A percentile compares a stretch with the other conserved stretches of the same genome.
Evolutionary conservation across 2,329 filamentous ascomycete genomes (phyloP).

Genomic region (Ophiocordyceps sinensis): DNA sequence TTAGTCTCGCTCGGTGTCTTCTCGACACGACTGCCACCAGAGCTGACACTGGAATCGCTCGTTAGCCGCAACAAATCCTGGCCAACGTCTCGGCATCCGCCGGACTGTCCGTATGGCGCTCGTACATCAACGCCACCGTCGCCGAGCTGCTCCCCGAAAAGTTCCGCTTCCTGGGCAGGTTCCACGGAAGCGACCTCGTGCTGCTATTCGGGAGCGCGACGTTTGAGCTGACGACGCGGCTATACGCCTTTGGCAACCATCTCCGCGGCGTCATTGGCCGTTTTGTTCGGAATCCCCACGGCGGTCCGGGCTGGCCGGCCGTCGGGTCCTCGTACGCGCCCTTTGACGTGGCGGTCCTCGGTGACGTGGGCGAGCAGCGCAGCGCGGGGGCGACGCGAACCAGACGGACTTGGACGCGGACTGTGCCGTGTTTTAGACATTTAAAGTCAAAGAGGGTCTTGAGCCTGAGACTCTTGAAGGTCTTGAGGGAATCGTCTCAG

Average conservation of each 20-base stretch:
- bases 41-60: neutral
- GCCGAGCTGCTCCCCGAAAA: conserved; percentile 7
- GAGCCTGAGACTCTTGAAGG: too few species aligned
- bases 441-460: too few species aligned
- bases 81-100: conserved; percentile 8
- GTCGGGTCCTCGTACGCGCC: conserved; percentile 9
- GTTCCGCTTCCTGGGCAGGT: conserved; percentile 11
- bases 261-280: conserved; percentile 9
- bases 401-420: conserved; percentile 6
- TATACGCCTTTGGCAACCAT: conserved; percentile 10
- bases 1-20: conserved; percentile 4
- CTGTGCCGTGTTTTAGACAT: conserved; percentile 7
- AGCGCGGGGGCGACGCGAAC: conserved; percentile 6
- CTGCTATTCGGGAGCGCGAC: conserved; percentile 10
- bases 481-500: too few species aligned
- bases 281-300: conserved; percentile 10
- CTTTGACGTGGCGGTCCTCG: conserved; percentile 9
- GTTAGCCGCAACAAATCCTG: conserved; percentile 13
- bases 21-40: neutral
- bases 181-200: conserved; percentile 11
- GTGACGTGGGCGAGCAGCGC: conserved; percentile 4
- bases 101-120: conserved; percentile 11
- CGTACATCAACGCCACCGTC: conserved; percentile 12
- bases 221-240: conserved; percentile 7
- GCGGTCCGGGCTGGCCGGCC: conserved; percentile 11